Conservation (phyloP, 495 filamentous ascomycete genomes). For the Thozetella sp. region DNA sequence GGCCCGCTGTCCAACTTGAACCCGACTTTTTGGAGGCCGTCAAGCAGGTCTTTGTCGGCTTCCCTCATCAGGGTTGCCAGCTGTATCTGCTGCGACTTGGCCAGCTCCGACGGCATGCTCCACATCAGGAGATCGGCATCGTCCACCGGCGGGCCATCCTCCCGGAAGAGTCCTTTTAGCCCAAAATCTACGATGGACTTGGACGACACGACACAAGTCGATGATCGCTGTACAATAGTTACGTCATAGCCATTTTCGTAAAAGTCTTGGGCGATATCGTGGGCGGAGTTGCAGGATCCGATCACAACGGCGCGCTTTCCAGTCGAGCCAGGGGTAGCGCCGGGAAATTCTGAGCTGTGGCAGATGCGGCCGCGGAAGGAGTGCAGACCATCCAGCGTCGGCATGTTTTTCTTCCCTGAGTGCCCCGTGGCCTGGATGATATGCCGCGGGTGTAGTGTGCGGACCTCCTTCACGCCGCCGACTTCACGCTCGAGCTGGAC, state of each 20-base stretch:
- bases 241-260: slow-evolving; percentile 79
- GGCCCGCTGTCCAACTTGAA: slow-evolving; percentile 72
- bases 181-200: slow-evolving; percentile 45
- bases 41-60: slow-evolving; percentile 56
- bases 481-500: slow-evolving; percentile 53
- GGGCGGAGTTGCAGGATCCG: slow-evolving; percentile 78
- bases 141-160: slow-evolving; percentile 60
- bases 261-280: slow-evolving; percentile 84
- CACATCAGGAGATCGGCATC: slow-evolving; percentile 63
- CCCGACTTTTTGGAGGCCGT: slow-evolving; percentile 64
- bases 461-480: slow-evolving; percentile 50
- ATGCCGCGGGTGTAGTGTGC: slow-evolving; percentile 66
- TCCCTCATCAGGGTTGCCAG: slow-evolving; percentile 47
- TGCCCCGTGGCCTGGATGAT: slow-evolving; percentile 75
- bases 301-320: slow-evolving; percentile 75
- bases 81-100: slow-evolving; percentile 56
- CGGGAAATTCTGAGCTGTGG: slow-evolving; percentile 72
- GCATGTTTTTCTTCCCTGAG: slow-evolving; percentile 69
- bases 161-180: slow-evolving; percentile 64
- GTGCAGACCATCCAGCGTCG: slow-evolving; percentile 64
- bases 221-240: slow-evolving; percentile 78
- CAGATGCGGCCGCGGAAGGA: slow-evolving; percentile 61
- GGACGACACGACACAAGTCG: slow-evolving; percentile 69
- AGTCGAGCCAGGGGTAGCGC: slow-evolving; percentile 45
- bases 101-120: slow-evolving; percentile 57